Conservation (phyloP, 495 filamentous ascomycete species). For the Aspergillus bertholletiae region DNA sequence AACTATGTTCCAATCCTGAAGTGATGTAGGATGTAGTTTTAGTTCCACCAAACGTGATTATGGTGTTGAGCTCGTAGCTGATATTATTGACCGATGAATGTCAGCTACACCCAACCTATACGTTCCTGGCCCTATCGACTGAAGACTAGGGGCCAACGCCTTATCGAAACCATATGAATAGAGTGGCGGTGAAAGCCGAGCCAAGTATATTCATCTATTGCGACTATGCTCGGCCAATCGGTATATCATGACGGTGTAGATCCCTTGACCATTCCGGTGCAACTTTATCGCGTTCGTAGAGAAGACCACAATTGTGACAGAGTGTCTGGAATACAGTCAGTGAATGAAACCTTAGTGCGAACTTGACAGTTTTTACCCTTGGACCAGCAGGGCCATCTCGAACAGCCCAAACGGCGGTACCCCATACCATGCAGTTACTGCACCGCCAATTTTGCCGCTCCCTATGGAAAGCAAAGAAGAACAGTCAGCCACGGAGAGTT, state of each 20-base stretch:
- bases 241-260: slow-evolving; percentile 59
- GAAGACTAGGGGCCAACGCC: background rate
- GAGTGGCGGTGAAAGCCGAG: background rate
- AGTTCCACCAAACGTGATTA: background rate
- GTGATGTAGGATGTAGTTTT: background rate
- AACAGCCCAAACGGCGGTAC: slow-evolving; percentile 89
- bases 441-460: slow-evolving; percentile 88
- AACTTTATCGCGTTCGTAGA: slow-evolving; percentile 81
- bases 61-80: background rate
- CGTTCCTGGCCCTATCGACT: background rate
- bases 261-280: slow-evolving; percentile 81
- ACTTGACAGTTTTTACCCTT: slow-evolving; percentile 64
- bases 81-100: background rate
- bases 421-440: slow-evolving; percentile 83
- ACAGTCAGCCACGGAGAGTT: slow-evolving; percentile 4
- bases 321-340: slow-evolving; percentile 58
- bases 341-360: background rate
- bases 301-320: slow-evolving; percentile 89
- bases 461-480: slow-evolving; percentile 29
- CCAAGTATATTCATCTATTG: background rate
- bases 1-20: slow-evolving; percentile 13
- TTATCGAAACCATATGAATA: background rate
- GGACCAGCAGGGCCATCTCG: slow-evolving; percentile 84
- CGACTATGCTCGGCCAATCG: slow-evolving; percentile 31
- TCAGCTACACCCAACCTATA: background rate